Evolutionary conservation across 805 yeast genomes (phyloP).

Genomic region (Spencermartinsiella europaea): DNA sequence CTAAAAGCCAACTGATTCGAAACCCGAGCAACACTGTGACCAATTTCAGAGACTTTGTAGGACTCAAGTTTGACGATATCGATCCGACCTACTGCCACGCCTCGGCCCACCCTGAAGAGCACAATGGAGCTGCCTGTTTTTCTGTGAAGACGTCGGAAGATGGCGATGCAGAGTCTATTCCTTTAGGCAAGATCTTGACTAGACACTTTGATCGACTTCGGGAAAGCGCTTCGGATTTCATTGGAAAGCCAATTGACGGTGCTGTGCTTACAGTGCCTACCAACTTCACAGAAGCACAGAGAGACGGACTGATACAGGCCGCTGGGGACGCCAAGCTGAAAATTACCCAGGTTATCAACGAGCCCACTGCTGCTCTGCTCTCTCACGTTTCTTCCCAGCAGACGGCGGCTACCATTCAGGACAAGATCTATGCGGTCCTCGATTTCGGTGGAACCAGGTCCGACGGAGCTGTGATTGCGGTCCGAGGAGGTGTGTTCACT

Average conservation of each 20-base stretch:
- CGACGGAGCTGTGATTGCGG: slow-evolving; percentile 90
- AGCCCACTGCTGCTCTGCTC: slow-evolving; percentile 86
- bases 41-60: slow-evolving; percentile 91
- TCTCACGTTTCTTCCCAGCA: slow-evolving; percentile 54
- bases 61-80: slow-evolving; percentile 63
- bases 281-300: slow-evolving; percentile 72
- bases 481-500: slow-evolving; percentile 91
- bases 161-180: slow-evolving; percentile 49
- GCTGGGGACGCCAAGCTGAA: slow-evolving; percentile 69
- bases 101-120: slow-evolving; percentile 62
- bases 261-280: slow-evolving; percentile 90
- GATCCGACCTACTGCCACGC: slow-evolving; percentile 58
- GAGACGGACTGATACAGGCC: slow-evolving; percentile 53
- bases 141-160: slow-evolving; percentile 39
- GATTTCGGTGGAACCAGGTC: slow-evolving; percentile 96
- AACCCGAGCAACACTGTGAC: slow-evolving; percentile 80
- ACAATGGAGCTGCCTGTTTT: slow-evolving; percentile 65
- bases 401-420: slow-evolving; percentile 35
- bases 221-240: slow-evolving; percentile 86
- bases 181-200: slow-evolving; percentile 72
- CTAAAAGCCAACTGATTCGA: slow-evolving; percentile 85
- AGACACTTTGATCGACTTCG: slow-evolving; percentile 81
- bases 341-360: slow-evolving; percentile 82
- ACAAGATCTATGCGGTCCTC: slow-evolving; percentile 82
- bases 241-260: slow-evolving; percentile 75